Conservation (phyloP, 192 early-diverging fungal genomes). For the Umbelopsis sp. region DNA sequence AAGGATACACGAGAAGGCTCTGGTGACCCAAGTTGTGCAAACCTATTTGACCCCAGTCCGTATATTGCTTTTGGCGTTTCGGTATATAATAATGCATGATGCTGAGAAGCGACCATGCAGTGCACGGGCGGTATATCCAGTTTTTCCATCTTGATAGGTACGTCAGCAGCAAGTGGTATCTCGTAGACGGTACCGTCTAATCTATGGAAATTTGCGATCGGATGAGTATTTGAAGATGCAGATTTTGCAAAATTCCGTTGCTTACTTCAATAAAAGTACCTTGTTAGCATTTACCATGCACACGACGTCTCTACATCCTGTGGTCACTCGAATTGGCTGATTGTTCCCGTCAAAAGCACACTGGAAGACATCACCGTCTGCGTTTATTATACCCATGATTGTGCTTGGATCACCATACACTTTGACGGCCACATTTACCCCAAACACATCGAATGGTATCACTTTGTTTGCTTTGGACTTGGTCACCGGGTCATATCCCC, state of each 20-base stretch:
- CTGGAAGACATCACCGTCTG: neutral
- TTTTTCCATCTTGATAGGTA: neutral
- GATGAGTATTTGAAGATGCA: too few relatives aligned
- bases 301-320: neutral
- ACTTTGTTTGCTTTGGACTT: neutral
- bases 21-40: constrained; percentile 7
- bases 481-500: neutral
- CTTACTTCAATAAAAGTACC: neutral
- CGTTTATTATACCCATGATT: neutral
- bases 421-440: neutral
- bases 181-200: neutral
- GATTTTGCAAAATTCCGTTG: neutral
- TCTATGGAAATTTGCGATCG: neutral
- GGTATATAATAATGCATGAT: neutral
- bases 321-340: neutral
- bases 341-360: neutral
- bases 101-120: neutral
- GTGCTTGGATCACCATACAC: constrained; percentile 9
- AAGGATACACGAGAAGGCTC: neutral
- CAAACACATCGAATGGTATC: neutral
- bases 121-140: neutral
- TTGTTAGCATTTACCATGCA: neutral
- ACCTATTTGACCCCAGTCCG: neutral
- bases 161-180: neutral
- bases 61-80: neutral